Base-by-base conservation (phyloP, 116 monocot species). In the Phalaenopsis hybrid region DNA sequence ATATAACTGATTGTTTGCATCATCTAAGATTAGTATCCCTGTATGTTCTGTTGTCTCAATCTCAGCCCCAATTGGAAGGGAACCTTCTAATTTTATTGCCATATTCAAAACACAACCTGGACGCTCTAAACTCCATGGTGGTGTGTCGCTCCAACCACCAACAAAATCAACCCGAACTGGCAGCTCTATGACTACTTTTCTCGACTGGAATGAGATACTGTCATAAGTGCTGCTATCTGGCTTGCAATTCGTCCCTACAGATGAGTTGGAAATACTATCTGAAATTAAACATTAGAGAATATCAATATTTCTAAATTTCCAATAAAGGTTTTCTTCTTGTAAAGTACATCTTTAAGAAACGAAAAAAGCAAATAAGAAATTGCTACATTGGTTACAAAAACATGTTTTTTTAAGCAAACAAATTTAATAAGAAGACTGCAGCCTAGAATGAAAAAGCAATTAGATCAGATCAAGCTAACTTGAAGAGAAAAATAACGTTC, bases 131-230 rank as follows among this genome's bases (percentile, higher is more conserved):
- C 94, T 94, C 94, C 94, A 97, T 77, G 97, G 94, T 78, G 97
- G 97, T 45, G 97, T 97, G 78, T 97, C 97, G 73, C 97, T 97
- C 97, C 97, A 97, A 58, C 97, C 97, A 0, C 97, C 97, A 20
- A 93, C 94, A 83, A 97, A 94, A 82, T 97, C 97, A 79, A 94
- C 84, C 70, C 97, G 91, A 67, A 97, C 97, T 72, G 97, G 94
- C 55, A 97, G 81, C 49, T 93, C 88, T 34, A 93, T 87, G 81
- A 69, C 85, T 48, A 77, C 83, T 79, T 57, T 89, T 84, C 80
- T 86, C 37, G 88, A 77, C 31, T 84, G 81, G 48, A 88, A 86
- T 65, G 33, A 6, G 17, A 28, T 65, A 37, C 17, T 77, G 75
- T 84, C 69, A 75, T 55, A 16, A n/a, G 75, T 74, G 45, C 74